These are phyloP conservation scores for Phytophthora hibernalis DNA, from an alignment of 352 stramenopile genomes.

Conservation along the genomic window DNA sequence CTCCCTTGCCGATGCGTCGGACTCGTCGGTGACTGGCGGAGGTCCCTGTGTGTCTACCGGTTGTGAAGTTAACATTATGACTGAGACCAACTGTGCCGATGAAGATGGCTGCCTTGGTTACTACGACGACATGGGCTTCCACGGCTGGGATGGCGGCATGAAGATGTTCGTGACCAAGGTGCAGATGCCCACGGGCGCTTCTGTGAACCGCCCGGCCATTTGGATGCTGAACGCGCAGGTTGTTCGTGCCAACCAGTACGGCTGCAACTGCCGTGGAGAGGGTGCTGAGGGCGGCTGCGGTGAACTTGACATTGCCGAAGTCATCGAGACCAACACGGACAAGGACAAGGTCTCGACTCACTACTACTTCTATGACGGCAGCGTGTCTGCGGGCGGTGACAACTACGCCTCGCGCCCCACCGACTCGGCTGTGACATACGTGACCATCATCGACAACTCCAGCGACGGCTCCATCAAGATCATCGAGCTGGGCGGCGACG, in stretches of 20 bases:
- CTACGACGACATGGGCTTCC: slow-evolving; percentile 70
- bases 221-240: slow-evolving; percentile 86
- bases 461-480: slow-evolving; percentile 52
- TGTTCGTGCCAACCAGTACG: slow-evolving; percentile 72
- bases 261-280: slow-evolving; percentile 76
- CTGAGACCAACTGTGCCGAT: slow-evolving; percentile 51
- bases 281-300: slow-evolving; percentile 66
- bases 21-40: slow-evolving; percentile 45
- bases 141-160: slow-evolving; percentile 73
- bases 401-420: slow-evolving; percentile 52
- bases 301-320: slow-evolving; percentile 77
- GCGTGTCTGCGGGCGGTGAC: slow-evolving; percentile 50
- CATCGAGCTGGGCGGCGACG: slow-evolving; percentile 49
- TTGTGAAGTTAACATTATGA: slow-evolving; percentile 84
- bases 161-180: slow-evolving; percentile 87
- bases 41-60: slow-evolving; percentile 69
- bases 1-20: slow-evolving; percentile 54
- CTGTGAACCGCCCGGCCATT: slow-evolving; percentile 68
- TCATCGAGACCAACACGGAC: slow-evolving; percentile 67
- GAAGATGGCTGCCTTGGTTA: slow-evolving; percentile 66
- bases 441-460: slow-evolving; percentile 65
- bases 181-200: slow-evolving; percentile 53
- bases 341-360: slow-evolving; percentile 70
- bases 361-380: slow-evolving; percentile 81
- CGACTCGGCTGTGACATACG: slow-evolving; percentile 49